phyloP scores from a whole-genome alignment of 768 basidiomycete species.

The Kwoniella sp. region DNA sequence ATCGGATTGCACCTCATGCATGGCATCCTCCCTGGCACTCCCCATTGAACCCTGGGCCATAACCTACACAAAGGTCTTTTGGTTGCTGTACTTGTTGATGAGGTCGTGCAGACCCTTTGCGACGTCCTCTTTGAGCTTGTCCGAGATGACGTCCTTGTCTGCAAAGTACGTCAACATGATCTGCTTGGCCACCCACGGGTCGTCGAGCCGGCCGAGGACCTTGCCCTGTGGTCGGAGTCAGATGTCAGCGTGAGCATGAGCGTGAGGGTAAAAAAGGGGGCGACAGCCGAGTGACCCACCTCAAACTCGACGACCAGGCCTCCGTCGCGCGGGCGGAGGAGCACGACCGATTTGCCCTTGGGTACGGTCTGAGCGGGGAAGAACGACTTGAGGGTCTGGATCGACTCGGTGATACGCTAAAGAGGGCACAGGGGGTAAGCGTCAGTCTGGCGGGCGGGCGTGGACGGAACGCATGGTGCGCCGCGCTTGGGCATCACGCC shows the following conservation, averaged over 20 bases:
- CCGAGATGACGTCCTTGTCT: slow-evolving; percentile 44
- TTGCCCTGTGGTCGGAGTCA: slow-evolving; percentile 20
- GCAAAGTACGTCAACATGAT: slow-evolving; percentile 51
- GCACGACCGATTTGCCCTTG: slow-evolving; percentile 47
- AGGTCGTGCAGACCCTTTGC: slow-evolving; percentile 31
- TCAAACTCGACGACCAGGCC: slow-evolving; percentile 46
- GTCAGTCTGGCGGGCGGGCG: neutral
- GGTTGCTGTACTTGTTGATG: neutral
- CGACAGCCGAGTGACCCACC: slow-evolving; percentile 18
- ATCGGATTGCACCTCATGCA: neutral
- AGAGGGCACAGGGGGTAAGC: neutral
- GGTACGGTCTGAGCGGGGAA: slow-evolving; percentile 47
- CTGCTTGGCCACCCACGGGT: slow-evolving; percentile 43
- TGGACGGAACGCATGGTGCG: too few species aligned
- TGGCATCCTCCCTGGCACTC: too few species aligned
- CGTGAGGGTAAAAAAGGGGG: neutral
- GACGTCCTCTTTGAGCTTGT: slow-evolving; percentile 46
- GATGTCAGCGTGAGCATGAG: neutral
- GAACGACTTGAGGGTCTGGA: slow-evolving; percentile 47
- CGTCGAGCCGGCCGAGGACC: slow-evolving; percentile 43
- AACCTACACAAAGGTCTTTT: neutral
- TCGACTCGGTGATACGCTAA: slow-evolving; percentile 39
- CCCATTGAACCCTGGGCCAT: too few species aligned
- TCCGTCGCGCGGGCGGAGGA: slow-evolving; percentile 37
- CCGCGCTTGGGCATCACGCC: too few species aligned